Base-by-base conservation (phyloP, 2,329 filamentous ascomycete genomes). In the Fusarium marasasianum region DNA sequence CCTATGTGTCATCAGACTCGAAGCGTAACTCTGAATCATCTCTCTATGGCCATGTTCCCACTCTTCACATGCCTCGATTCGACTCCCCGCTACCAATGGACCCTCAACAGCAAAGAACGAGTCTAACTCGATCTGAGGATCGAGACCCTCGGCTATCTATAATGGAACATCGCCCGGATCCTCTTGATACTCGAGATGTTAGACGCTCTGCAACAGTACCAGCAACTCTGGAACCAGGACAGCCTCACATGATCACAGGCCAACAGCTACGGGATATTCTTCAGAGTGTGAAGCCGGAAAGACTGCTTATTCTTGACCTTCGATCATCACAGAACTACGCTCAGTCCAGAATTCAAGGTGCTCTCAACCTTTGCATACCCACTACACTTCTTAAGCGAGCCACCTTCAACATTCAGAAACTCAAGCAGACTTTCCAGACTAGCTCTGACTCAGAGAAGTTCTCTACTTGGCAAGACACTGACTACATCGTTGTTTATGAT, bases 351-450 rank as follows among this genome's bases (percentile, higher is more conserved):
- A 93, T 98, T 62, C 85, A 87, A 56, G 92, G 92, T n/a, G 94
- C 96, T 1, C 84, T 99, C 38, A 98, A 97, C 80, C 86, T 99
- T 10, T 98, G 96, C 80, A 97, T 98, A 69, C 96, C 96, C 0
- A 98, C 96, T 0, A 98, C 96, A 0, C 85, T 99, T 20, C 84
- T 99, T 24, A 98, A 98, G 82, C 89, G 96, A 56, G 92, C 94
- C 2, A 97, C 95, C 0, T 98, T 97, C 82, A 96, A 96, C 76
- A 89, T 97, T 18, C 88, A 95, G 71, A 98, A 97, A 80, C 86
- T 99, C 38, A 91, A 94, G 74, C 93, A 95, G 70, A 98, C 94
- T 0, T 97, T 99, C 80, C 92, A 94, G 69, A 89, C 88, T 20
- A 89, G 92, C 12, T 83, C 87, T 5, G 92, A 96, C 66, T 91